A percentile compares a stretch with the other conserved stretches of the same genome.
These are phyloP conservation scores for Acmispon strigosus DNA, from an alignment of 306 rosid genomes.

Conservation along the genomic window DNA sequence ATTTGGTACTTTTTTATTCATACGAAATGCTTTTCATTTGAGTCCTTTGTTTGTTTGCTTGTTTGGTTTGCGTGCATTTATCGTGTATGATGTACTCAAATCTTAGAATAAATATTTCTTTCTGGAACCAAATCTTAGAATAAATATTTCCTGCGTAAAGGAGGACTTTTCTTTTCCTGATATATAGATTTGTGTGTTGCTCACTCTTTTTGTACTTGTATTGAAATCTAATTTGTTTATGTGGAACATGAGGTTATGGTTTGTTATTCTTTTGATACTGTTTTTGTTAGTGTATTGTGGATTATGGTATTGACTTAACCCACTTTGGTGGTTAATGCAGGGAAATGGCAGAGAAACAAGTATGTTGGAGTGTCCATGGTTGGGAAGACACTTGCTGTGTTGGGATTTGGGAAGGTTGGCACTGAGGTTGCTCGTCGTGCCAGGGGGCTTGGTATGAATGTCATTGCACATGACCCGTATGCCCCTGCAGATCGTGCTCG, in stretches of 20 bases:
- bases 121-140: neutral
- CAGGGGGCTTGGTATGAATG: slow-evolving; percentile 97
- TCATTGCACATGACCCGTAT: slow-evolving; percentile 92
- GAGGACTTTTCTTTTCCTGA: neutral
- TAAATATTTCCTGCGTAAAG: neutral
- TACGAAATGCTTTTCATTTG: too few species aligned
- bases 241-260: neutral
- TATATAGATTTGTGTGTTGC: neutral
- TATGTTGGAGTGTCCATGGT: slow-evolving; percentile 97
- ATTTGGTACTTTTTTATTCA: neutral
- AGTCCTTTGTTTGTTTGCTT: neutral
- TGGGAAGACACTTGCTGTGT: slow-evolving; percentile 87
- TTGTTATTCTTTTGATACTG: neutral
- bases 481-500: slow-evolving; percentile 97
- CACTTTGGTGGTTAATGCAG: slow-evolving; percentile 27
- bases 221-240: slow-evolving; percentile 4
- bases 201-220: neutral
- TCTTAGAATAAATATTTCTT: too few species aligned
- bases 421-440: slow-evolving; percentile 98
- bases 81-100: neutral
- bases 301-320: neutral
- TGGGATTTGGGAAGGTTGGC: slow-evolving; percentile 99
- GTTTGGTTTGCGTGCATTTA: neutral
- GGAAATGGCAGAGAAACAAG: slow-evolving; percentile 88
- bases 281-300: neutral